phyloP scores from a whole-genome alignment of 2,329 filamentous ascomycete genomes.

The Stemphylium beticola region DNA sequence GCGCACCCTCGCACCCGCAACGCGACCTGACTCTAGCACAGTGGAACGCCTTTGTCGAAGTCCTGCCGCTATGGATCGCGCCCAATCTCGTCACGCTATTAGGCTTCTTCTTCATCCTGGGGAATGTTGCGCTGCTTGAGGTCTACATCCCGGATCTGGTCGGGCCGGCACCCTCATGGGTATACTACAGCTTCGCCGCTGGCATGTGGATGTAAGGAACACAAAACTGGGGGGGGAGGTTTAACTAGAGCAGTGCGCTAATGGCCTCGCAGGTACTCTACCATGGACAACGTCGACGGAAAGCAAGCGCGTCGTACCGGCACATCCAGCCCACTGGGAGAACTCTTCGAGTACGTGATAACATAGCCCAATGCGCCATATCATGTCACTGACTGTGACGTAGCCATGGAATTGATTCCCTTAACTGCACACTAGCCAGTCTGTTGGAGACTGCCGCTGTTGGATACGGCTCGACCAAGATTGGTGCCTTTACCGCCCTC shows the following conservation, averaged over 20 bases:
- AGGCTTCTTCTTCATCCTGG: constrained; percentile 92
- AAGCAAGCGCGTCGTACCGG: constrained; percentile 96
- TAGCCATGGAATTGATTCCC: constrained; percentile 91
- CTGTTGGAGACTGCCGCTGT: constrained; percentile 91
- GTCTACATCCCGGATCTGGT: constrained; percentile 87
- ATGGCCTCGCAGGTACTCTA: constrained; percentile 70
- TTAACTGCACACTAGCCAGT: constrained; percentile 95
- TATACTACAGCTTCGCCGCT: constrained; percentile 94
- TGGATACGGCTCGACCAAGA: constrained; percentile 82
- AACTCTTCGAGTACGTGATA: constrained; percentile 80
- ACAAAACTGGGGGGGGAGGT: neutral
- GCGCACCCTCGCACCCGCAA: constrained; percentile 8
- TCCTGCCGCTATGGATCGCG: constrained; percentile 93
- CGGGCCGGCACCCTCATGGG: constrained; percentile 86
- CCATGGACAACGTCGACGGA: constrained; percentile 98
- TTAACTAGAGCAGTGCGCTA: constrained; percentile 12
- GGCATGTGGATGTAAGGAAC: constrained; percentile 84
- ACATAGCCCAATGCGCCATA: constrained; percentile 31
- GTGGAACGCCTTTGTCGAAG: constrained; percentile 96
- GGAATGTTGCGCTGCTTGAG: constrained; percentile 76
- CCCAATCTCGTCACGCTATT: constrained; percentile 97
- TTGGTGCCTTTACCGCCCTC: constrained; percentile 89
- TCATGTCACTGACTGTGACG: constrained; percentile 27
- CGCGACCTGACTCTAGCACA: constrained; percentile 52
- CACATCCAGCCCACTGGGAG: constrained; percentile 91